Evolutionary conservation across 306 rosid species (phyloP).

Genomic region (Vigna radiata): DNA sequence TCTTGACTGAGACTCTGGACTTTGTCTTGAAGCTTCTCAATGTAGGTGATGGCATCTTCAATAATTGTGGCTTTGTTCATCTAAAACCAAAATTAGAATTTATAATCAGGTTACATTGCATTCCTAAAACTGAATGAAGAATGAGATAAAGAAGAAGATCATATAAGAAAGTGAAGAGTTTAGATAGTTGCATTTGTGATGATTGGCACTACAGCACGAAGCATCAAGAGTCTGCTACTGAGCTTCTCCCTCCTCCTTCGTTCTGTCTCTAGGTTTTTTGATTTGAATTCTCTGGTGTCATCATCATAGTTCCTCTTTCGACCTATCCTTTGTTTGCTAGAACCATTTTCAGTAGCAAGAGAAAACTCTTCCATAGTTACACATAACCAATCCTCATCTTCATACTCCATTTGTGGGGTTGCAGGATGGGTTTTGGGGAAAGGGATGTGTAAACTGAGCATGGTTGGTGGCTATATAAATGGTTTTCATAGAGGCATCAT

Average conservation of each 20-base stretch:
- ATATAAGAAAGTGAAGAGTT: background rate
- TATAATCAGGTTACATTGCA: background rate
- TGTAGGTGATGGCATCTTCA: constrained; percentile 65
- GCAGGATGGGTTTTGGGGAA: background rate
- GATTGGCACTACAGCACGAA: constrained; percentile 64
- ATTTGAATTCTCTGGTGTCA: constrained; percentile 42
- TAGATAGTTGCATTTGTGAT: constrained; percentile 65
- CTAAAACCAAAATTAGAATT: constrained; percentile 44
- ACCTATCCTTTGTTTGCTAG: constrained; percentile 43
- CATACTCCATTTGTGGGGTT: constrained; percentile 43
- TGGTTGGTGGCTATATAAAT: constrained; percentile 38
- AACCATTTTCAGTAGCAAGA: constrained; percentile 23
- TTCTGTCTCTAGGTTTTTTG: constrained; percentile 67
- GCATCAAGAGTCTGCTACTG: constrained; percentile 57
- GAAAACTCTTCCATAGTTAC: constrained; percentile 30
- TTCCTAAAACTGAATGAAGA: background rate
- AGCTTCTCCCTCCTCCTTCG: constrained; percentile 74
- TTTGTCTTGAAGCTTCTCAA: constrained; percentile 47
- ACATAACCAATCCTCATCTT: constrained; percentile 47
- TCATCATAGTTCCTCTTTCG: constrained; percentile 46
- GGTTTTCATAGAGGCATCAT: constrained; percentile 55
- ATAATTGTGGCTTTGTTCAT: constrained; percentile 75
- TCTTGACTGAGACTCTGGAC: constrained; percentile 55
- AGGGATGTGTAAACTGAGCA: constrained; percentile 5
- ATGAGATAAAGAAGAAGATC: background rate